These are phyloP conservation scores for Vigna nakashimae DNA, from an alignment of 306 rosid genomes.

Conservation along the genomic window DNA sequence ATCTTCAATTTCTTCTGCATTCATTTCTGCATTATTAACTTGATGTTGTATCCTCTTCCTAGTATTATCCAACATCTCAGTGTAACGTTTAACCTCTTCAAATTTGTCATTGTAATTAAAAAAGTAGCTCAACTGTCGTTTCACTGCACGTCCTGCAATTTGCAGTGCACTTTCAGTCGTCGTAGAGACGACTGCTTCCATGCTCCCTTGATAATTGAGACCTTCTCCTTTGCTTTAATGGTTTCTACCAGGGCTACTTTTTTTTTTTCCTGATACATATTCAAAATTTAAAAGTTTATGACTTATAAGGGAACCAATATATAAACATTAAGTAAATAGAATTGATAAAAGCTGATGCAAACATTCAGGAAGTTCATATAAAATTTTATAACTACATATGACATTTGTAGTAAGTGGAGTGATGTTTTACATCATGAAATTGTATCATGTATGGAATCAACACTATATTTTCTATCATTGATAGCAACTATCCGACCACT, in stretches of 20 bases:
- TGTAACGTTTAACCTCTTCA: background rate
- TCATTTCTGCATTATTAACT: background rate
- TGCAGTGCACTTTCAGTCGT: background rate
- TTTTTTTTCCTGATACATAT: background rate
- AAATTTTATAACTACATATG: no score
- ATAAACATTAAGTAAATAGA: no score
- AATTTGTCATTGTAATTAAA: background rate
- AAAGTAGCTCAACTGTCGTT: background rate
- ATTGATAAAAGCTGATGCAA: no score
- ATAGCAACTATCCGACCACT: no score
- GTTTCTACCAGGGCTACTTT: background rate
- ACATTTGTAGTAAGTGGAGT: no score
- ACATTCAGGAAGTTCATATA: no score
- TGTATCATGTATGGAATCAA: no score
- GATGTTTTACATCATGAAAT: no score
- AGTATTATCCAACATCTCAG: background rate
- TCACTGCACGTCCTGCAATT: background rate
- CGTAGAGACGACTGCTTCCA: background rate
- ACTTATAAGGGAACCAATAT: no score
- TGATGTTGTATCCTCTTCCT: background rate
- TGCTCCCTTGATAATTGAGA: background rate
- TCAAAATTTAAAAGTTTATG: background rate
- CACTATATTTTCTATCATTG: no score
- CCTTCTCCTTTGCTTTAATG: background rate
- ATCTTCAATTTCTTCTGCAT: conserved; percentile 3